These are phyloP conservation scores for Colletotrichum aenigma DNA, from an alignment of 2,329 filamentous ascomycete species.

Conservation along the genomic window DNA sequence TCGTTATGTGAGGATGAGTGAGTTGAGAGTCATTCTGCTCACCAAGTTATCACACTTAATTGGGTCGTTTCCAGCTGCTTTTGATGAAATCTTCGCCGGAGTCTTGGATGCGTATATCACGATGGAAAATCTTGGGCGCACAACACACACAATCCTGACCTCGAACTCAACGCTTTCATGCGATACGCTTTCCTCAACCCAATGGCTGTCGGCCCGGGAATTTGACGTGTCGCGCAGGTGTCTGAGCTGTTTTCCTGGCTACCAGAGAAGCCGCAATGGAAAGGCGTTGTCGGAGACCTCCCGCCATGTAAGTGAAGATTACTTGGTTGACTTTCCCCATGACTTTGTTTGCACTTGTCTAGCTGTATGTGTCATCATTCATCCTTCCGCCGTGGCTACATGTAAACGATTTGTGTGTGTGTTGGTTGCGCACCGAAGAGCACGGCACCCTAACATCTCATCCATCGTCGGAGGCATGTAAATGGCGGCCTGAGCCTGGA, in stretches of 20 bases:
- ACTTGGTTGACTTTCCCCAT: neutral
- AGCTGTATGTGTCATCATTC: neutral
- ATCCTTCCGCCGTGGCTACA: neutral
- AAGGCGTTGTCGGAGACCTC: neutral
- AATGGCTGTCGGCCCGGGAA: neutral
- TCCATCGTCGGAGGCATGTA: neutral
- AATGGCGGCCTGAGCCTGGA: neutral
- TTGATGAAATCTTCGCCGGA: neutral
- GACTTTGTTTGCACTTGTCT: neutral
- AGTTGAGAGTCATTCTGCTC: neutral
- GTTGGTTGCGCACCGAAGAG: neutral
- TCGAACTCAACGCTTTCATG: neutral
- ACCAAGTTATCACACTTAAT: neutral
- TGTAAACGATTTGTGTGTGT: neutral
- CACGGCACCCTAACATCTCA: neutral
- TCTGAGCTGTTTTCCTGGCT: neutral
- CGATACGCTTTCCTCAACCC: neutral
- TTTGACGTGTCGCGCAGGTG: neutral
- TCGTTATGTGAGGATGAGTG: neutral
- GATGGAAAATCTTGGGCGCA: neutral
- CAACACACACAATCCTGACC: neutral
- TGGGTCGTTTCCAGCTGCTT: neutral
- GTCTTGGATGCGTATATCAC: neutral
- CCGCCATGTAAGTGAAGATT: neutral
- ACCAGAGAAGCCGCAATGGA: neutral